Evolutionary conservation across 2,329 filamentous ascomycete species (phyloP).

Genomic region (Ceratocystis huliohia): DNA sequence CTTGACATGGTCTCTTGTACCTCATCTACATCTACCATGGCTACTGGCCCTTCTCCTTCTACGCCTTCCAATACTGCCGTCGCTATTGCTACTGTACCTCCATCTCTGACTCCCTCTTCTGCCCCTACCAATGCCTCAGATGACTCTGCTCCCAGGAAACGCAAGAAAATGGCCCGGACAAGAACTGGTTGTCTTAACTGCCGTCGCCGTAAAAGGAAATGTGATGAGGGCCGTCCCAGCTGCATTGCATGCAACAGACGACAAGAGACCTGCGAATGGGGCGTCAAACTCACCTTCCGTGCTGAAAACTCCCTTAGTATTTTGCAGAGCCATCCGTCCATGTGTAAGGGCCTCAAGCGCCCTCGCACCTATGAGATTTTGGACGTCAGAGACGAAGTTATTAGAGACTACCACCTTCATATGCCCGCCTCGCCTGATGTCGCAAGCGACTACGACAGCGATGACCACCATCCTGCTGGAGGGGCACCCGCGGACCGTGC

Average conservation of each 20-base stretch:
- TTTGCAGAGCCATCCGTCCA: constrained; percentile 28
- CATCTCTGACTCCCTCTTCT: not conserved
- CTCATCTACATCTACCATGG: not conserved
- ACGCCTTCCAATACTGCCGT: not conserved
- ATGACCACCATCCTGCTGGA: constrained; percentile 2
- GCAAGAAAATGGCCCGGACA: constrained; percentile 28
- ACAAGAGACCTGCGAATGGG: constrained; percentile 29
- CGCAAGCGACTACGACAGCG: constrained; percentile 19
- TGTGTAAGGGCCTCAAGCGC: constrained; percentile 26
- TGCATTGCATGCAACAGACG: constrained; percentile 29
- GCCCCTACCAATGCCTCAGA: not conserved
- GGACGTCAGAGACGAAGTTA: constrained; percentile 29
- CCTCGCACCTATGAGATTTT: constrained; percentile 29
- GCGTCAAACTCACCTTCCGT: constrained; percentile 30
- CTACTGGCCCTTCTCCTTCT: not conserved
- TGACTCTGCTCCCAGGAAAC: constrained; percentile 19
- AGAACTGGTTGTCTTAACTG: constrained; percentile 31
- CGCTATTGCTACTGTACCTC: not conserved
- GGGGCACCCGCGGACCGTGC: not conserved
- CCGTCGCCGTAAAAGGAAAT: constrained; percentile 31
- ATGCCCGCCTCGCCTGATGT: constrained; percentile 21
- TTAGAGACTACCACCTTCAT: constrained; percentile 28
- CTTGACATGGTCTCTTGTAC: not conserved
- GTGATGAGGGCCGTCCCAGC: constrained; percentile 29
- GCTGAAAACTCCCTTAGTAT: constrained; percentile 30